Evolutionary conservation across 352 stramenopile genomes (phyloP).

Genomic region (Stephanocyclus meneghinianus): DNA sequence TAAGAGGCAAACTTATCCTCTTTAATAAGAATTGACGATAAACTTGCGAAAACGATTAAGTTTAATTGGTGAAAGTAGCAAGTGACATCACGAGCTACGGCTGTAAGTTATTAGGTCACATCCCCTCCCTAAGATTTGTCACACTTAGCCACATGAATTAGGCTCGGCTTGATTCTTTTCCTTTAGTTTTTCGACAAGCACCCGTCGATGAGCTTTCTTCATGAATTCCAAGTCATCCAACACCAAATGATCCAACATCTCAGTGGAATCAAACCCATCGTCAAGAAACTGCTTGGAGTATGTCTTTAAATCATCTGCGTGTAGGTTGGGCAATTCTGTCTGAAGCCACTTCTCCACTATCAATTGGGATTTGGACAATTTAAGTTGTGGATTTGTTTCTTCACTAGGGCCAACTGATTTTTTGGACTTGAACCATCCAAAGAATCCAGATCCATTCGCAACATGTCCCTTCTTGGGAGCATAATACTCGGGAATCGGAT

Average conservation of each 20-base stretch:
- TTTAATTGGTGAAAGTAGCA: no score
- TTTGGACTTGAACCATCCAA: neutral
- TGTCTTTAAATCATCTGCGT: neutral
- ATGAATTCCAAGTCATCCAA: slow-evolving; percentile 50
- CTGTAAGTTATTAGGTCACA: no score
- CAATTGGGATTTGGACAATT: neutral
- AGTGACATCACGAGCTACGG: no score
- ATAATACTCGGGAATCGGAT: slow-evolving; percentile 15
- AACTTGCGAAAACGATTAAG: no score
- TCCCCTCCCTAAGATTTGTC: neutral
- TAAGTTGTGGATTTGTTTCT: neutral
- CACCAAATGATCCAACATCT: slow-evolving; percentile 43
- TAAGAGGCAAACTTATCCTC: slow-evolving; percentile 29
- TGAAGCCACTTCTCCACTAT: neutral
- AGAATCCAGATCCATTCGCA: neutral
- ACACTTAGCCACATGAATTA: neutral
- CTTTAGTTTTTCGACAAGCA: slow-evolving; percentile 12
- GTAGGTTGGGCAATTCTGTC: slow-evolving; percentile 2
- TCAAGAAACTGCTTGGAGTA: slow-evolving; percentile 40
- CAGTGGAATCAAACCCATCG: slow-evolving; percentile 52
- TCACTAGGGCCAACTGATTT: neutral
- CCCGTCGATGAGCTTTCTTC: slow-evolving; percentile 50
- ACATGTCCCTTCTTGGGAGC: neutral
- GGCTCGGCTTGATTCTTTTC: neutral
- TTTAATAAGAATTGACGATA: neutral